Conservation (phyloP, 768 basidiomycete species). For the Clitopilus passeckerianus region DNA sequence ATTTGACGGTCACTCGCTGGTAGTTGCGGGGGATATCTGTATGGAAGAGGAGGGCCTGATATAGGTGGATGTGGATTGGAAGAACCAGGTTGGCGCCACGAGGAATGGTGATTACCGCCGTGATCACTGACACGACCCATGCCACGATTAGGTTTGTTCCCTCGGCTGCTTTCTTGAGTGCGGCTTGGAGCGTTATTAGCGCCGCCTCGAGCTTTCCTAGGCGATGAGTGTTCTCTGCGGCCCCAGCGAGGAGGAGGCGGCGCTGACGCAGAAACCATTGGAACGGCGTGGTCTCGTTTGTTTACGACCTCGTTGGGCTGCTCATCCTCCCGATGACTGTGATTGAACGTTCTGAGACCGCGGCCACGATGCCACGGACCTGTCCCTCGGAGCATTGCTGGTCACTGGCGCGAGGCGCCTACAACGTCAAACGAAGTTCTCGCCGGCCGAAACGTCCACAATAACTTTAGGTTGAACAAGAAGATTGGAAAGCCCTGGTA, state of each 20-base stretch:
- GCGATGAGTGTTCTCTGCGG: background rate
- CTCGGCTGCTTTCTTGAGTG: background rate
- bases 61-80: background rate
- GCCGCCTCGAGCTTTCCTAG: background rate
- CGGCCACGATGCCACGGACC: background rate
- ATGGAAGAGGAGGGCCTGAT: background rate
- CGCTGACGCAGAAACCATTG: conserved; percentile 4
- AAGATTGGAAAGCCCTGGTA: background rate
- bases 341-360: background rate
- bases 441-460: background rate
- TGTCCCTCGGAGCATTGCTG: background rate
- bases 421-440: background rate
- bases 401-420: background rate
- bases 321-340: conserved; percentile 12
- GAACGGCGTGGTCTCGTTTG: conserved; percentile 8
- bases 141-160: background rate
- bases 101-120: background rate
- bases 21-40: too few relatives aligned
- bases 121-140: background rate
- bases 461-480: background rate
- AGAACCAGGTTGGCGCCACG: background rate
- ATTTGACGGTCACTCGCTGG: background rate
- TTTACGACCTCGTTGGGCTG: conserved; percentile 14
- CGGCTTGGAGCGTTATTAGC: background rate
- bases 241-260: background rate